Conservation (phyloP, 2,329 filamentous ascomycete genomes). For the Aspergillus floridensis region DNA sequence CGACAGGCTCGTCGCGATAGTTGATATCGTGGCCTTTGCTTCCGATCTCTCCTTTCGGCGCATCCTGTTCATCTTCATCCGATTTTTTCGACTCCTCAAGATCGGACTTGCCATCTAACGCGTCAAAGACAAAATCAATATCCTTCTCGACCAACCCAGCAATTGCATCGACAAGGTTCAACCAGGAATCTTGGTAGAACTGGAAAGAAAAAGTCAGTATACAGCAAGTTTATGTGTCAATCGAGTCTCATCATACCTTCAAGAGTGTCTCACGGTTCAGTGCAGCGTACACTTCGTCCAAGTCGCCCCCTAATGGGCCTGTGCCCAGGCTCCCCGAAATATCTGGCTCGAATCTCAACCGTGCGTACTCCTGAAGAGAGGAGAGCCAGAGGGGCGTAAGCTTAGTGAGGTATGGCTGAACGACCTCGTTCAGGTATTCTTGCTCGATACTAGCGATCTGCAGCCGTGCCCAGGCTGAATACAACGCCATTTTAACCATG, state of each 20-base stretch:
- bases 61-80: conserved; percentile 16
- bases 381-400: conserved; percentile 93
- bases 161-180: conserved; percentile 95
- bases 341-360: conserved; percentile 91
- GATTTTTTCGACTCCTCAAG: conserved; percentile 32
- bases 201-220: conserved; percentile 22
- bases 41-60: conserved; percentile 27
- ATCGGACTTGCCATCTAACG: conserved; percentile 75
- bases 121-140: conserved; percentile 96
- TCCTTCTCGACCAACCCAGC: conserved; percentile 96
- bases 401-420: conserved; percentile 84
- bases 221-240: neutral
- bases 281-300: conserved; percentile 92
- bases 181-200: conserved; percentile 97
- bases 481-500: conserved; percentile 97
- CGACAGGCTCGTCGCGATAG: conserved; percentile 94
- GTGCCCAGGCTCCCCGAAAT: conserved; percentile 88
- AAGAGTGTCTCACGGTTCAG: conserved; percentile 91
- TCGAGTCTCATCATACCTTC: conserved; percentile 46
- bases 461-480: conserved; percentile 94
- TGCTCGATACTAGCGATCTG: conserved; percentile 95
- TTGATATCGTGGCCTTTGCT: conserved; percentile 79
- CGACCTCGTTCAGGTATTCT: conserved; percentile 79
- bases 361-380: conserved; percentile 88
- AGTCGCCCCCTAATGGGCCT: conserved; percentile 74